phyloP scores from a whole-genome alignment of 192 early-diverging fungal species.

The Podila verticillata region DNA sequence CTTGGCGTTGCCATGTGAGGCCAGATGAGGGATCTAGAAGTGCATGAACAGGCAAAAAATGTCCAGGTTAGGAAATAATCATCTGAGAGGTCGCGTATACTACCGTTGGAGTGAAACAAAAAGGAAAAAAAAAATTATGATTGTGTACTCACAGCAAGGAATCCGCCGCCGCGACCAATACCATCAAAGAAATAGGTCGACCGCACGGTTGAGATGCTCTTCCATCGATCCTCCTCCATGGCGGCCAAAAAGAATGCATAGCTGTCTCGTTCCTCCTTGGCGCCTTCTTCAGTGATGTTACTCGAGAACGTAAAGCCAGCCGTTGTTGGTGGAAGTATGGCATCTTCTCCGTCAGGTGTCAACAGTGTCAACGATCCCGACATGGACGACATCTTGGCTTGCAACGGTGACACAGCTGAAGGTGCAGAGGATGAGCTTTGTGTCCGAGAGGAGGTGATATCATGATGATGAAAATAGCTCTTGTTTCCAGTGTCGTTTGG shows the following conservation, averaged over 20 bases:
- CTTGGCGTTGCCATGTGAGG: slow-evolving; percentile 33
- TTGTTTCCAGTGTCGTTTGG: neutral
- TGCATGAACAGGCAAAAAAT: neutral
- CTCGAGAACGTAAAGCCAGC: slow-evolving; percentile 40
- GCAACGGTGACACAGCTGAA: slow-evolving; percentile 25
- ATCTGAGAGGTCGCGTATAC: no score
- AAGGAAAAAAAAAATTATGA: neutral
- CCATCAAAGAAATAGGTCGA: slow-evolving; percentile 52
- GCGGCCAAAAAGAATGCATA: slow-evolving; percentile 32
- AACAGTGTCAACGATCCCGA: neutral
- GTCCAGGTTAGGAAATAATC: no score
- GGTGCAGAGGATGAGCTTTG: slow-evolving; percentile 25
- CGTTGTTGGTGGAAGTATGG: neutral
- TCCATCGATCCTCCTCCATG: slow-evolving; percentile 47
- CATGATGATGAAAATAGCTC: neutral
- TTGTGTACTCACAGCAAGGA: slow-evolving; percentile 27
- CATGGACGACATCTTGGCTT: neutral
- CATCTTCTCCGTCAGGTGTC: neutral
- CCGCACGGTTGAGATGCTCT: slow-evolving; percentile 44
- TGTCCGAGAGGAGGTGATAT: neutral
- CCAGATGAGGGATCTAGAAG: slow-evolving; percentile 33
- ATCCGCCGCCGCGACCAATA: slow-evolving; percentile 49
- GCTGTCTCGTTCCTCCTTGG: slow-evolving; percentile 31
- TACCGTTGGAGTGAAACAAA: neutral
- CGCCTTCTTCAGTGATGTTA: slow-evolving; percentile 8